A percentile compares a stretch with the other conserved stretches of the same genome.
These are phyloP conservation scores for Linum usitatissimum DNA, from an alignment of 345 rosid genomes.

Conservation along the genomic window DNA sequence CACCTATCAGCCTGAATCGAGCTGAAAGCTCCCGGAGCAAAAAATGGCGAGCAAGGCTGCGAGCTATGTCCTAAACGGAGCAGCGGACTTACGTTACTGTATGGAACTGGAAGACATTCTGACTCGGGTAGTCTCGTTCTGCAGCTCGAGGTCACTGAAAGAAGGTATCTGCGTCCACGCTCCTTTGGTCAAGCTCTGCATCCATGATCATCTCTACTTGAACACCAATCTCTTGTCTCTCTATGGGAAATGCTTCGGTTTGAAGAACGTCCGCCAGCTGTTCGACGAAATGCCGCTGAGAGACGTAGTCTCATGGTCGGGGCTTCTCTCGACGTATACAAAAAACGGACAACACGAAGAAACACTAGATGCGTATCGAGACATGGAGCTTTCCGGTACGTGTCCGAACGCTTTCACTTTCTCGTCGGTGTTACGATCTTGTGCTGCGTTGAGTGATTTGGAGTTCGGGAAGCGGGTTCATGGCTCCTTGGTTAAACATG, in stretches of 20 bases:
- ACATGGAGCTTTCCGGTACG: slow-evolving; percentile 33
- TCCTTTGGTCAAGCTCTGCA: slow-evolving; percentile 40
- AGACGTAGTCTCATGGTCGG: slow-evolving; percentile 63
- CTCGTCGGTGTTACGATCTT: slow-evolving; percentile 41
- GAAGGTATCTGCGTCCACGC: slow-evolving; percentile 47
- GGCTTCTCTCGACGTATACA: slow-evolving; percentile 38
- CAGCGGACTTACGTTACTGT: slow-evolving; percentile 14
- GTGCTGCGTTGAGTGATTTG: slow-evolving; percentile 35
- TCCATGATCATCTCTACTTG: slow-evolving; percentile 33
- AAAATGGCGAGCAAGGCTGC: slow-evolving; percentile 27
- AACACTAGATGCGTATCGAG: slow-evolving; percentile 32
- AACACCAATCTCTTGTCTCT: slow-evolving; percentile 52
- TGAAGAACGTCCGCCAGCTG: slow-evolving; percentile 34
- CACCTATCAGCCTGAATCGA: no score
- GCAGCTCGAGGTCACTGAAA: slow-evolving; percentile 37
- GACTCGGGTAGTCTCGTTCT: slow-evolving; percentile 28
- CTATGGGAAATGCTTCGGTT: slow-evolving; percentile 30
- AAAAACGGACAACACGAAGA: slow-evolving; percentile 28
- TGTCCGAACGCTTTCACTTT: slow-evolving; percentile 56
- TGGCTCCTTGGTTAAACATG: slow-evolving; percentile 35
- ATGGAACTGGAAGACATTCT: slow-evolving; percentile 30
- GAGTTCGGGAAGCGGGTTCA: slow-evolving; percentile 38
- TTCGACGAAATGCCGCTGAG: slow-evolving; percentile 64
- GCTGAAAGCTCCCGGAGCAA: no score
- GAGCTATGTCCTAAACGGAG: slow-evolving; percentile 10